A percentile compares a stretch with the other conserved stretches of the same genome.
Evolutionary conservation across 2,329 filamentous ascomycete species (phyloP).

Genomic region (Aspergillus fijiensis): DNA sequence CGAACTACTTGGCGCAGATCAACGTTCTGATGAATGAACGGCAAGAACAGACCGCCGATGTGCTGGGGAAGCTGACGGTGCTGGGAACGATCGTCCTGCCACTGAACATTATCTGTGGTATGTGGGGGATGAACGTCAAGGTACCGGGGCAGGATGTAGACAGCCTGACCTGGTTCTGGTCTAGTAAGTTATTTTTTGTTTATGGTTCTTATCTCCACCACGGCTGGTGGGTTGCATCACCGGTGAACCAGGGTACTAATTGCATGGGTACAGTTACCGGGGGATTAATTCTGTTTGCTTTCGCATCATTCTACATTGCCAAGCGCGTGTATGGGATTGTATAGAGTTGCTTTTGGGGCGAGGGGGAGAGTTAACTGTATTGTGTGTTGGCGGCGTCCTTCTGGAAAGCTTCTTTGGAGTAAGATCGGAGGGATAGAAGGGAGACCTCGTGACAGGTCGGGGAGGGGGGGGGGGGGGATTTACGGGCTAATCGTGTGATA

Average conservation of each 20-base stretch:
- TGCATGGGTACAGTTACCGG: constrained; percentile 57
- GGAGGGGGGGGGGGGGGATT: too few species aligned
- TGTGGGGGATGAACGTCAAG: constrained; percentile 99
- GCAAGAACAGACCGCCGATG: constrained; percentile 91
- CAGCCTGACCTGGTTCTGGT: constrained; percentile 73
- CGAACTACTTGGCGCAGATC: constrained; percentile 98
- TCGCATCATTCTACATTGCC: constrained; percentile 76
- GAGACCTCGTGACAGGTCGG: not conserved
- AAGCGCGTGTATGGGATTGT: constrained; percentile 83
- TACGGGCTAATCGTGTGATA: not conserved
- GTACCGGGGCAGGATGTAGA: constrained; percentile 89
- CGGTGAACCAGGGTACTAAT: constrained; percentile 3
- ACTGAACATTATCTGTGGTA: constrained; percentile 98
- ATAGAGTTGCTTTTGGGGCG: constrained; percentile 33
- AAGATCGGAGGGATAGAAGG: not conserved
- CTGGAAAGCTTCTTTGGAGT: not conserved
- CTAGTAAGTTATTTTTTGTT: constrained; percentile 39
- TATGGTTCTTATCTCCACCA: not conserved
- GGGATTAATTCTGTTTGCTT: constrained; percentile 73
- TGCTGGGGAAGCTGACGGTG: constrained; percentile 90
- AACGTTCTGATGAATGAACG: constrained; percentile 99
- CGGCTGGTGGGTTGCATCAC: not conserved
- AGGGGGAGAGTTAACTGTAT: not conserved
- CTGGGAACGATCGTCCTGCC: constrained; percentile 94
- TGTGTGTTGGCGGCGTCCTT: not conserved